Conservation (phyloP, 192 early-diverging fungal species). For the Endogone sp. region DNA sequence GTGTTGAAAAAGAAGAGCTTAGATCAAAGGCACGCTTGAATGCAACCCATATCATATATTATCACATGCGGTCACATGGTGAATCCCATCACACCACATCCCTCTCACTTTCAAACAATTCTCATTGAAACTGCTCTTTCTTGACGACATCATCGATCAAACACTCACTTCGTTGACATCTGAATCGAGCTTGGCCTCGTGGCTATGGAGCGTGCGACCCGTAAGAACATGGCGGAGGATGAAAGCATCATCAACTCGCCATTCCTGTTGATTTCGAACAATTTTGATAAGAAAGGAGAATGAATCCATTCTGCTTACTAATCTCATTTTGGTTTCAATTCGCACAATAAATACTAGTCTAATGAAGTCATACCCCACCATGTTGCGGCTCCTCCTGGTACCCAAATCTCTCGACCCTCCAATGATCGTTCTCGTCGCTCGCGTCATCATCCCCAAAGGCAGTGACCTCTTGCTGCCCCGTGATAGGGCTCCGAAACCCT, state of each 20-base stretch:
- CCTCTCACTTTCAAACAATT: background rate
- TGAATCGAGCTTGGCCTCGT: conserved; percentile 22
- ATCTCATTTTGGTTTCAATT: no score
- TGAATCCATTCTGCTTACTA: background rate
- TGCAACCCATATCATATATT: no score
- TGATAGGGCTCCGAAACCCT: conserved; percentile 34
- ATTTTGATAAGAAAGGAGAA: background rate
- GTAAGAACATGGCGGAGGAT: conserved; percentile 46
- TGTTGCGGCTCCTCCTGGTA: conserved; percentile 30
- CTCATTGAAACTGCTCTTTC: background rate
- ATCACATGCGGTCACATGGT: no score
- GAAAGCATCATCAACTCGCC: conserved; percentile 39
- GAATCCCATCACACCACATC: no score
- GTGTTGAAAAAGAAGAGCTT: background rate
- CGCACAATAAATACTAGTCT: no score
- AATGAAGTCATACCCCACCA: conserved; percentile 11
- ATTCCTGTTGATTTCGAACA: conserved; percentile 26
- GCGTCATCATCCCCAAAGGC: conserved; percentile 41
- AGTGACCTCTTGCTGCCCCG: conserved; percentile 54
- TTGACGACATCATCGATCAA: no score
- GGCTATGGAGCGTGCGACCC: conserved; percentile 40
- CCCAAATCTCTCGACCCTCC: conserved; percentile 47
- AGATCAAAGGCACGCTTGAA: no score
- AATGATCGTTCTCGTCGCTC: conserved; percentile 56
- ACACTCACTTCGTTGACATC: background rate